phyloP scores from a whole-genome alignment of 176 grass and related monocot species.

The Puccinellia tenuiflora region DNA sequence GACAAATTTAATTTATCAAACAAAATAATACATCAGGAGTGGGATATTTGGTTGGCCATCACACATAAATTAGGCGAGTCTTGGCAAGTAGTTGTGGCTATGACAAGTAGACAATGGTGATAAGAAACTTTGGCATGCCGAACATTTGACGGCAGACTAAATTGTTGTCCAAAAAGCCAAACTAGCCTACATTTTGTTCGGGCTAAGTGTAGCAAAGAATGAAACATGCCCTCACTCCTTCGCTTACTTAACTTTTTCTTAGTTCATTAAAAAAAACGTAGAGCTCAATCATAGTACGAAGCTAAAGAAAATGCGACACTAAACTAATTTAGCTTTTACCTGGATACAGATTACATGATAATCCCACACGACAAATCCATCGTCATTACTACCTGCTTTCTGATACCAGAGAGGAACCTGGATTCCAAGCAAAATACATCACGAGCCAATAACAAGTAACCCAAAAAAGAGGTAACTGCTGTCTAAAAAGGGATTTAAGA shows the following conservation, averaged over 20 bases:
- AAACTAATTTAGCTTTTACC: conserved; percentile 36
- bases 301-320: not conserved
- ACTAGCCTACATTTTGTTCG: not conserved
- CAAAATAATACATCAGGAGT: not conserved
- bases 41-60: not conserved
- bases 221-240: not conserved
- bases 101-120: not conserved
- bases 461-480: not conserved
- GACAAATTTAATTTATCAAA: not conserved
- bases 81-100: not conserved
- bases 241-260: not conserved
- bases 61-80: not conserved
- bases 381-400: conserved; percentile 56
- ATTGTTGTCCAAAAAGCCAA: not conserved
- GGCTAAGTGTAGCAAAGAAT: not conserved
- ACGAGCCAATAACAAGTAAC: not conserved
- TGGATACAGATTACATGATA: conserved; percentile 94
- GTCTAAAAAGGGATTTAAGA: not conserved
- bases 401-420: conserved; percentile 92
- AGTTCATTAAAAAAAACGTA: not conserved
- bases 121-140: not conserved
- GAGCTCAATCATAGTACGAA: not conserved
- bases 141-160: not conserved
- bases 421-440: not conserved
- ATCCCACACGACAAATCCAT: conserved; percentile 82